A percentile compares a stretch with the other conserved stretches of the same genome.
Conservation (phyloP, 192 early-diverging fungal species). For the Umbelopsis ramanniana region DNA sequence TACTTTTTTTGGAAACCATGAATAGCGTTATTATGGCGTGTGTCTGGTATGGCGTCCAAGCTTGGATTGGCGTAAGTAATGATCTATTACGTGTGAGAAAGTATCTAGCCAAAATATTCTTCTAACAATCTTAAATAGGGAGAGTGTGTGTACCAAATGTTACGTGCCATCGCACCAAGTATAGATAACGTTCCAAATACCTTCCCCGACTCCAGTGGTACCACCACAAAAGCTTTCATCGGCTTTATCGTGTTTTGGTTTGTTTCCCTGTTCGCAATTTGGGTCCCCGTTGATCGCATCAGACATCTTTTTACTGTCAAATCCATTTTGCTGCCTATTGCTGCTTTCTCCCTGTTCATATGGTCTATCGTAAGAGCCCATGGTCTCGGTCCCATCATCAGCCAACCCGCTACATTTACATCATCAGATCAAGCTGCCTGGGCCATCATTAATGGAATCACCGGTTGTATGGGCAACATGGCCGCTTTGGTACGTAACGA, state of each 20-base stretch:
- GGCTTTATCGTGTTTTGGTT: slow-evolving; percentile 27
- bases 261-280: slow-evolving; percentile 19
- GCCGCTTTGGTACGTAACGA: slow-evolving; percentile 24
- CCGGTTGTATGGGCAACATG: slow-evolving; percentile 28
- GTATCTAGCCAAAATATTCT: background rate
- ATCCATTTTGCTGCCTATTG: slow-evolving; percentile 24
- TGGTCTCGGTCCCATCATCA: slow-evolving; percentile 27
- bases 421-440: slow-evolving; percentile 22
- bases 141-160: slow-evolving; percentile 31
- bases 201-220: slow-evolving; percentile 3
- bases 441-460: slow-evolving; percentile 26
- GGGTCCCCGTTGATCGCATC: slow-evolving; percentile 18
- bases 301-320: slow-evolving; percentile 31
- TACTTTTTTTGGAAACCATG: background rate
- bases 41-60: slow-evolving; percentile 32
- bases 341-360: slow-evolving; percentile 32
- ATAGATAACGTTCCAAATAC: slow-evolving; percentile 23
- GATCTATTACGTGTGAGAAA: background rate
- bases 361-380: slow-evolving; percentile 26
- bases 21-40: slow-evolving; percentile 13
- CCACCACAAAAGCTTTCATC: slow-evolving; percentile 15
- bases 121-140: background rate
- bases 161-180: slow-evolving; percentile 26
- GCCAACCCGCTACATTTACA: slow-evolving; percentile 24
- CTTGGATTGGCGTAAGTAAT: slow-evolving; percentile 31